phyloP scores from a whole-genome alignment of 2,329 filamentous ascomycete species.

The Fonsecaea nubica region DNA sequence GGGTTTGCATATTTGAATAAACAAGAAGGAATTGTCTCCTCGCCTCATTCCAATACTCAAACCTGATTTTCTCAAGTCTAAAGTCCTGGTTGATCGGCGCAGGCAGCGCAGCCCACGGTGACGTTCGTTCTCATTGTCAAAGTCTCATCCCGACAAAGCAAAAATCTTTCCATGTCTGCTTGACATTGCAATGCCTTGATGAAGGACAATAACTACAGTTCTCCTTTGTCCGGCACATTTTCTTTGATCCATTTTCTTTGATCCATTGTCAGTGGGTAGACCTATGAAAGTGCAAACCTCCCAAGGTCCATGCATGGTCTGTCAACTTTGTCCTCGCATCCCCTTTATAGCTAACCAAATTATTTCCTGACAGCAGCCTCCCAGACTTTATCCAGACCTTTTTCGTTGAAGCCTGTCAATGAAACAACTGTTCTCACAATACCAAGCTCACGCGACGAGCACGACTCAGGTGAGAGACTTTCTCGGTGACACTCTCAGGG shows the following conservation, averaged over 20 bases:
- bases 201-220: not conserved
- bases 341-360: not conserved
- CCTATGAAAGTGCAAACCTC: not conserved
- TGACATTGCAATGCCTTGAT: not conserved
- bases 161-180: not conserved
- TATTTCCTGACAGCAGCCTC: not conserved
- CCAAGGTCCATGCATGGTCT: not conserved
- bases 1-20: slow-evolving; percentile 5
- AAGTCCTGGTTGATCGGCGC: not conserved
- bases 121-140: not conserved
- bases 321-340: not conserved
- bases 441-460: not conserved
- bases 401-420: not conserved
- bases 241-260: slow-evolving; percentile 9
- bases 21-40: not conserved
- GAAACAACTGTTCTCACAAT: not conserved
- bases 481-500: not conserved
- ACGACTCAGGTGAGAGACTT: slow-evolving; percentile 12
- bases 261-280: not conserved
- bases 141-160: not conserved
- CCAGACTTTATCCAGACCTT: not conserved
- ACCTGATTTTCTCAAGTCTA: not conserved
- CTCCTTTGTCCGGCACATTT: not conserved
- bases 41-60: not conserved
- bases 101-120: not conserved